phyloP scores from a whole-genome alignment of 1,284 basidiomycete genomes.

The Puccinia novopanici region DNA sequence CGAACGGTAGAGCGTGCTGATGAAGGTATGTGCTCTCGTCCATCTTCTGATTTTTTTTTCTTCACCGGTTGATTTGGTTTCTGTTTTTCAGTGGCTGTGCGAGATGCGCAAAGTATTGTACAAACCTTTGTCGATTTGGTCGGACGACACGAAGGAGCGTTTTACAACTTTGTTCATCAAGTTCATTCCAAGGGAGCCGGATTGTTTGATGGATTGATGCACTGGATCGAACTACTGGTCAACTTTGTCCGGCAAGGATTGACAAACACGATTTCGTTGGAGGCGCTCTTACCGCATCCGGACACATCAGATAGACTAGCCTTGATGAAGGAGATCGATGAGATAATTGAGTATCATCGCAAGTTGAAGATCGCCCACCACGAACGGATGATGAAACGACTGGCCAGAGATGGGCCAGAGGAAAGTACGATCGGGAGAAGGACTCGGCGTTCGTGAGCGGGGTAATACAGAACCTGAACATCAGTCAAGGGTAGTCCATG shows the following conservation, averaged over 20 bases:
- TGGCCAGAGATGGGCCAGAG: slow-evolving; percentile 58
- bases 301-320: slow-evolving; percentile 71
- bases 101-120: slow-evolving; percentile 81
- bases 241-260: slow-evolving; percentile 88
- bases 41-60: slow-evolving; percentile 11
- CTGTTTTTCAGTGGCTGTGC: slow-evolving; percentile 69
- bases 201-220: slow-evolving; percentile 90
- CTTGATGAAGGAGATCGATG: slow-evolving; percentile 82
- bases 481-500: slow-evolving; percentile 14
- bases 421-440: slow-evolving; percentile 34
- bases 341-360: slow-evolving; percentile 84
- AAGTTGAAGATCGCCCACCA: slow-evolving; percentile 86
- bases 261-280: slow-evolving; percentile 69
- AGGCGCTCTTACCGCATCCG: slow-evolving; percentile 76
- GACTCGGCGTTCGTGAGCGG: slow-evolving; percentile 40
- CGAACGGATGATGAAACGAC: slow-evolving; percentile 77
- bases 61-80: neutral
- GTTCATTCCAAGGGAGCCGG: slow-evolving; percentile 96
- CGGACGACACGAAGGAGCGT: slow-evolving; percentile 87
- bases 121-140: slow-evolving; percentile 93
- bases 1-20: slow-evolving; percentile 89
- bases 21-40: slow-evolving; percentile 68
- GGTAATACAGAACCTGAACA: slow-evolving; percentile 44
- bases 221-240: slow-evolving; percentile 94
- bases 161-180: slow-evolving; percentile 97